Conservation (phyloP, 192 early-diverging fungal species). For the Neocallimastix lanati region DNA sequence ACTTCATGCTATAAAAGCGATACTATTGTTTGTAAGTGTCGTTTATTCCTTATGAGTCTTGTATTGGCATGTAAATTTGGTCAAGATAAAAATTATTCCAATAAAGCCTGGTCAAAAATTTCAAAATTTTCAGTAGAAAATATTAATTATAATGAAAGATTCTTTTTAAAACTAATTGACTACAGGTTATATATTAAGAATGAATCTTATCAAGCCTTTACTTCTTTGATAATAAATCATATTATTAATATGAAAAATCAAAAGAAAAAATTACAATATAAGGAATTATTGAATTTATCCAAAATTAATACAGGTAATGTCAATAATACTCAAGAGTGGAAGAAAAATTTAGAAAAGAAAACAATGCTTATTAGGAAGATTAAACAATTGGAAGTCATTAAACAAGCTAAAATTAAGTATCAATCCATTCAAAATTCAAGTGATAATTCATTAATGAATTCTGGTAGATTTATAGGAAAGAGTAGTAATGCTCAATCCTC, state of each 20-base stretch:
- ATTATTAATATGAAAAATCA: neutral
- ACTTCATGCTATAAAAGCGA: neutral
- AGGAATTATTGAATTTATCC: neutral
- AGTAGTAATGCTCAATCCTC: too few relatives aligned
- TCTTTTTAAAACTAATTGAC: slow-evolving; percentile 55
- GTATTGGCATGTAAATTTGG: slow-evolving; percentile 75
- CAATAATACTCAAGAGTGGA: neutral
- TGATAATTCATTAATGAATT: too few relatives aligned
- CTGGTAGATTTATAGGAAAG: too few relatives aligned
- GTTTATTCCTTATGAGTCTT: slow-evolving; percentile 66
- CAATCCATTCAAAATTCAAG: too few relatives aligned
- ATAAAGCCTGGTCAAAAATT: slow-evolving; percentile 71
- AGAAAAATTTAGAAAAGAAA: neutral
- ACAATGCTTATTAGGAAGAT: neutral
- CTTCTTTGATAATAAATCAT: neutral
- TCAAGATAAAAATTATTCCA: slow-evolving; percentile 65
- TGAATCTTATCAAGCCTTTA: neutral
- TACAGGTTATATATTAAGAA: slow-evolving; percentile 47
- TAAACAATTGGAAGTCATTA: neutral
- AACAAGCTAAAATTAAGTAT: neutral
- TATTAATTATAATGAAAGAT: slow-evolving; percentile 63
- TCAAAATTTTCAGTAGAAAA: slow-evolving; percentile 52
- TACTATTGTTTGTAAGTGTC: slow-evolving; percentile 31
- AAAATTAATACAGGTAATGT: neutral
- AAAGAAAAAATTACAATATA: neutral